Conservation (phyloP, 108 stramenopile genomes). For the Skeletonema menzelii region DNA sequence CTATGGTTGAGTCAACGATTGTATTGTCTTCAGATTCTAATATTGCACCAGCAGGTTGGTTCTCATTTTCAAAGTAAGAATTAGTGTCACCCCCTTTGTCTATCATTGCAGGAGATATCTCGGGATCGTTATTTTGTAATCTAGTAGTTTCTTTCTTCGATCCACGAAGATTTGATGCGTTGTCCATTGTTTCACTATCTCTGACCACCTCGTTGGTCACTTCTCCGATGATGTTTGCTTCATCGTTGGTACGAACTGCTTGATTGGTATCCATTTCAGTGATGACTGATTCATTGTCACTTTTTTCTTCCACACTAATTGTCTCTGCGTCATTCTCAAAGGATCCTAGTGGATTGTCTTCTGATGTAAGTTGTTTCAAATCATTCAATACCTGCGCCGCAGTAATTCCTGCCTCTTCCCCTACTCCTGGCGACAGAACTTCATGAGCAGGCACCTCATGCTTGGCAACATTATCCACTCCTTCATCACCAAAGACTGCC, state of each 20-base stretch:
- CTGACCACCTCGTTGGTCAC: background rate
- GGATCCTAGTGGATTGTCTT: background rate
- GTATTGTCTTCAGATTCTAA: background rate
- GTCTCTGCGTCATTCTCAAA: background rate
- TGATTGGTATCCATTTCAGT: background rate
- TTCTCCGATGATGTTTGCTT: background rate
- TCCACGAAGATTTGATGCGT: background rate
- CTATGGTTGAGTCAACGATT: background rate
- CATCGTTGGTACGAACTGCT: background rate
- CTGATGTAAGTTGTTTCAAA: background rate
- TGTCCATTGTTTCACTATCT: background rate
- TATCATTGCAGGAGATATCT: background rate
- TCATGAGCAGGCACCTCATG: conserved; percentile 31
- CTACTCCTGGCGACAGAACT: background rate
- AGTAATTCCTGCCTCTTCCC: background rate
- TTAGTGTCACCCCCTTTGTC: background rate
- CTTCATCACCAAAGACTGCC: conserved; percentile 46
- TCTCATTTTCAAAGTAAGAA: background rate
- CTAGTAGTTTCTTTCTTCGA: background rate
- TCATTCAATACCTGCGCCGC: background rate
- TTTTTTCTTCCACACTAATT: background rate
- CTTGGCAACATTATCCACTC: conserved; percentile 7
- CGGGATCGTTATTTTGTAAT: background rate
- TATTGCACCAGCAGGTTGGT: background rate
- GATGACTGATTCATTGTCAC: background rate